Percentiles rank a stretch among this genome's conserved stretches.
These are phyloP conservation scores for Nothomitra cinnamomea DNA, from an alignment of 2,329 filamentous ascomycete genomes.

Conservation along the genomic window DNA sequence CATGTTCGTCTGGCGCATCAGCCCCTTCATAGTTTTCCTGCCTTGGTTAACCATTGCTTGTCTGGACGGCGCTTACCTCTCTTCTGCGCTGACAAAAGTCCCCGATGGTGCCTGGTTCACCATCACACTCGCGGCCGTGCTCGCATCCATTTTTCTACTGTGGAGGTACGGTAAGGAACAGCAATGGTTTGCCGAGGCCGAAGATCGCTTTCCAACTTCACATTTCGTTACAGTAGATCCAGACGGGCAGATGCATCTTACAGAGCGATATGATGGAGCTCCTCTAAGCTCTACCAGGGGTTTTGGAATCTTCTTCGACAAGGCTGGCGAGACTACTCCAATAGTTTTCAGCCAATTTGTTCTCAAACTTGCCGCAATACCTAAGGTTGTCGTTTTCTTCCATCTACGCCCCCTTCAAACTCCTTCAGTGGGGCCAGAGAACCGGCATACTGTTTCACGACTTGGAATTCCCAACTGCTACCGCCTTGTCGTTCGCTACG, in stretches of 20 bases:
- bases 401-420: constrained; percentile 47
- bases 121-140: constrained; percentile 41
- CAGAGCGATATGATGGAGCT: background rate
- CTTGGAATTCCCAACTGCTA: constrained; percentile 46
- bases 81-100: constrained; percentile 53
- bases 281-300: constrained; percentile 35
- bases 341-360: constrained; percentile 57
- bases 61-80: constrained; percentile 53
- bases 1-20: constrained; percentile 53
- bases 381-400: constrained; percentile 57
- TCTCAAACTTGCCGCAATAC: constrained; percentile 48
- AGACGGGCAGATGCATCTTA: constrained; percentile 11
- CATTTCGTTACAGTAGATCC: constrained; percentile 23
- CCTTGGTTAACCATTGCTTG: constrained; percentile 47
- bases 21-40: constrained; percentile 40
- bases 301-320: constrained; percentile 67
- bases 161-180: constrained; percentile 68
- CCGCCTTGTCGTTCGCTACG: constrained; percentile 50
- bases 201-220: constrained; percentile 37
- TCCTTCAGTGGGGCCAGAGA: constrained; percentile 35
- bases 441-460: constrained; percentile 30
- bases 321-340: constrained; percentile 47
- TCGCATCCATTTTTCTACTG: constrained; percentile 49
- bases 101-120: constrained; percentile 69
- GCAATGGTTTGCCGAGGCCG: constrained; percentile 54